Conservation (phyloP, 2,329 filamentous ascomycete genomes). For the Pseudogymnoascus sp. region DNA sequence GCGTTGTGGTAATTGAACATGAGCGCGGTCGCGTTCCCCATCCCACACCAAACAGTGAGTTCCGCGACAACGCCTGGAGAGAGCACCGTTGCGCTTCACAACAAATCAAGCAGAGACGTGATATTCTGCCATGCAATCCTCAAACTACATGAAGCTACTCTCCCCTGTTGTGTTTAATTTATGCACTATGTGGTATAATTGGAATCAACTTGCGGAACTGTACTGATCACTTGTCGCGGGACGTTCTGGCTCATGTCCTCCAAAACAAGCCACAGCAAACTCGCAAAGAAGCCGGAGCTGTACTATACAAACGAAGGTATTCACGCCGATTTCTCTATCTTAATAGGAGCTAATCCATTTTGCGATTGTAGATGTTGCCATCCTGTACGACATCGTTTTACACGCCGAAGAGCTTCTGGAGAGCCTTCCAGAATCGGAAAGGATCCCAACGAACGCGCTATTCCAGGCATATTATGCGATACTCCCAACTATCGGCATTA, state of each 20-base stretch:
- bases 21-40: background rate
- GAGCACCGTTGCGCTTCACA: background rate
- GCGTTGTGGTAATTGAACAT: background rate
- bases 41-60: background rate
- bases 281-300: slow-evolving; percentile 26
- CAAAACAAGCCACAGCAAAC: background rate
- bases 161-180: background rate
- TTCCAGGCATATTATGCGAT: slow-evolving; percentile 74
- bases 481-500: slow-evolving; percentile 60
- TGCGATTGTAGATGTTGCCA: slow-evolving; percentile 56
- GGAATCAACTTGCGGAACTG: slow-evolving; percentile 3
- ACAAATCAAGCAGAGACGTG: background rate
- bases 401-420: slow-evolving; percentile 59
- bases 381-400: slow-evolving; percentile 68
- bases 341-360: background rate
- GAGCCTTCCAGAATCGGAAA: slow-evolving; percentile 48
- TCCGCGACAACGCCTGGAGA: background rate
- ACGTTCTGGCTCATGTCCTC: slow-evolving; percentile 9
- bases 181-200: slow-evolving; percentile 6
- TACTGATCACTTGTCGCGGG: background rate
- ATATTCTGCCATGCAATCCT: background rate
- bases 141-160: background rate
- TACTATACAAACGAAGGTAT: slow-evolving; percentile 56
- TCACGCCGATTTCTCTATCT: slow-evolving; percentile 12
- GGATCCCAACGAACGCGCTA: slow-evolving; percentile 65